Conservation (phyloP, 169 alveolate genomes). For the Cryptosporidium viatorum region DNA sequence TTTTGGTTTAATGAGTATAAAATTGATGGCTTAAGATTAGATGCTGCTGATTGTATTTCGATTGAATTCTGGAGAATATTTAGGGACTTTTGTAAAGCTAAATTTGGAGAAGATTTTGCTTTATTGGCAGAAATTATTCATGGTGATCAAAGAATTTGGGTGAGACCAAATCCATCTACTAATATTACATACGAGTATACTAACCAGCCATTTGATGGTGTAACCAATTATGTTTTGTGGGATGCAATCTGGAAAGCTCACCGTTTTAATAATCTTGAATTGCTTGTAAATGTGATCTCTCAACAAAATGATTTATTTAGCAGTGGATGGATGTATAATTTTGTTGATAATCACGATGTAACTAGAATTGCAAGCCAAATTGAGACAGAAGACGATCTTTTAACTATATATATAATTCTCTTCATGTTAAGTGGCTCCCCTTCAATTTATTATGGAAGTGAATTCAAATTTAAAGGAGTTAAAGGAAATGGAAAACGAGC, state of each 20-base stretch:
- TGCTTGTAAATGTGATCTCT: not conserved
- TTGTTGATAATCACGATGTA: constrained; percentile 68
- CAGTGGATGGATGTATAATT: constrained; percentile 65
- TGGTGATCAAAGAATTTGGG: constrained; percentile 53
- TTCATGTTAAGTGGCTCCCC: constrained; percentile 54
- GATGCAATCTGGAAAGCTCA: constrained; percentile 61
- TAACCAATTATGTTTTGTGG: constrained; percentile 64
- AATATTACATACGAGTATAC: not conserved
- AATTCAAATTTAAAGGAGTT: constrained; percentile 56
- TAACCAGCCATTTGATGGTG: constrained; percentile 61
- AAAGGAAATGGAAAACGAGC: constrained; percentile 53
- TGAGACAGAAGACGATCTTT: constrained; percentile 12
- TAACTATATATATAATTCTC: constrained; percentile 39
- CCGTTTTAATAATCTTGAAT: constrained; percentile 7
- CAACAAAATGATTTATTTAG: constrained; percentile 13
- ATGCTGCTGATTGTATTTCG: constrained; percentile 58
- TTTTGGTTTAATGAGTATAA: constrained; percentile 56
- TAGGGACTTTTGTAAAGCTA: constrained; percentile 44
- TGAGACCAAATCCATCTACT: constrained; percentile 4
- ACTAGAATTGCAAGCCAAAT: constrained; percentile 67
- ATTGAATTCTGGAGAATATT: constrained; percentile 61
- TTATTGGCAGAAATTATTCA: constrained; percentile 52
- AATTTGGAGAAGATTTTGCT: constrained; percentile 57
- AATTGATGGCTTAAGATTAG: constrained; percentile 65
- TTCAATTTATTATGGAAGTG: constrained; percentile 70